Evolutionary conservation across 1,284 basidiomycete genomes (phyloP).

Genomic region (Ustilago esculenta): DNA sequence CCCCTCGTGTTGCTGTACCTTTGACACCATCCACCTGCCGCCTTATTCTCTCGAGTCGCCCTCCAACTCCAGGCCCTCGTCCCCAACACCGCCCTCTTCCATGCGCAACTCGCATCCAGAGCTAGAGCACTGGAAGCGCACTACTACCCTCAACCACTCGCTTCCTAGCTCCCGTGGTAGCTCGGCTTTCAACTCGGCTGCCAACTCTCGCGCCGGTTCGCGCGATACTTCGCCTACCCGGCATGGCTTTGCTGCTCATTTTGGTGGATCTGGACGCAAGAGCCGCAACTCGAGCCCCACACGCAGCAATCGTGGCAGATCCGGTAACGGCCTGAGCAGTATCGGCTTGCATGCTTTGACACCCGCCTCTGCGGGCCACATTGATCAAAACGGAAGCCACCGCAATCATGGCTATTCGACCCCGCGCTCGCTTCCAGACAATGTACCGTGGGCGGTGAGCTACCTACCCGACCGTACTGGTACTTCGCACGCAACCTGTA

Average conservation of each 20-base stretch:
- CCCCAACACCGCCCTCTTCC: constrained; percentile 43
- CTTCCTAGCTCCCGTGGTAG: constrained; percentile 49
- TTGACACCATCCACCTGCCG: constrained; percentile 64
- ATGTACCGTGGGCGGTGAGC: constrained; percentile 60
- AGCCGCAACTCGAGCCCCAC: constrained; percentile 48
- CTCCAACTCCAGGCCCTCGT: constrained; percentile 50
- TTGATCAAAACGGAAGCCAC: constrained; percentile 42
- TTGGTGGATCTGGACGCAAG: constrained; percentile 38
- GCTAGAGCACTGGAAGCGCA: constrained; percentile 57
- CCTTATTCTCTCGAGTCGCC: constrained; percentile 64
- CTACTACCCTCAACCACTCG: constrained; percentile 50
- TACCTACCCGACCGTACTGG: constrained; percentile 59
- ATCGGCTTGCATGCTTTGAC: constrained; percentile 48
- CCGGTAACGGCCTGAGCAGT: constrained; percentile 35
- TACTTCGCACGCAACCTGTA: constrained; percentile 60
- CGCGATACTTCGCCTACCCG: constrained; percentile 55
- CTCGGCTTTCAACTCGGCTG: constrained; percentile 40
- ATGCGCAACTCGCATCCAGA: constrained; percentile 46
- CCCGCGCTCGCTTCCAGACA: constrained; percentile 56
- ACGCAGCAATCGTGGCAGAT: constrained; percentile 33
- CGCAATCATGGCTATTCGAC: constrained; percentile 41
- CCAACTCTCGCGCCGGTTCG: constrained; percentile 43
- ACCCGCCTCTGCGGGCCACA: constrained; percentile 44
- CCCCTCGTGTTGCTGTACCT: constrained; percentile 61
- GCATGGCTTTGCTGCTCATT: constrained; percentile 45